A percentile compares a stretch with the other conserved stretches of the same genome.
phyloP scores from a whole-genome alignment of 139 green algal species.

The Eudorina sp. region DNA sequence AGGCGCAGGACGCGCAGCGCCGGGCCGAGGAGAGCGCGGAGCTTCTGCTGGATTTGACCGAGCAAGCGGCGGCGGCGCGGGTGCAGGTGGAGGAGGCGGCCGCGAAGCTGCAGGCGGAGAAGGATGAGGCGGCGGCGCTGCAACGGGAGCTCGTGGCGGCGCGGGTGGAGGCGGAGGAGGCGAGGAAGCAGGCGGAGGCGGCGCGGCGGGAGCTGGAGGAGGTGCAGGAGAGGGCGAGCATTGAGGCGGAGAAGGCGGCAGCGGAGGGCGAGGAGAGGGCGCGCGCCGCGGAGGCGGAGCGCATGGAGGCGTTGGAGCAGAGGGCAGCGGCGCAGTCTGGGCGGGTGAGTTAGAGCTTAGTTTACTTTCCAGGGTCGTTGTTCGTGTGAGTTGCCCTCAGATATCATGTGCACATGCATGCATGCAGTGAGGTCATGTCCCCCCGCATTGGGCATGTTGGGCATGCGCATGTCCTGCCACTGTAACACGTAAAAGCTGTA shows the following conservation, averaged over 20 bases:
- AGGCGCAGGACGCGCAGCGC: background rate
- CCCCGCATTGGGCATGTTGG: too few species aligned
- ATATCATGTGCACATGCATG: background rate
- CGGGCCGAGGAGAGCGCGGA: background rate
- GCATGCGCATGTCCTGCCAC: too few species aligned
- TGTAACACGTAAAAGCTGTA: too few species aligned
- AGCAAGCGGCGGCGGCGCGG: background rate
- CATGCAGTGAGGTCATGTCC: too few species aligned
- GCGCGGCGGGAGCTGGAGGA: background rate
- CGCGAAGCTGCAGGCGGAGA: background rate
- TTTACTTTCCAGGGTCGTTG: background rate
- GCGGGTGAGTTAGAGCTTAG: background rate
- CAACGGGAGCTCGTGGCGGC: background rate
- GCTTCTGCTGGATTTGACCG: background rate
- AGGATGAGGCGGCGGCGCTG: background rate
- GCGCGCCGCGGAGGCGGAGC: background rate
- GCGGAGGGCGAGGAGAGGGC: background rate
- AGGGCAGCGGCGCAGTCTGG: background rate
- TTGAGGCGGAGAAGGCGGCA: background rate
- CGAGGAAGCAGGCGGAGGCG: background rate
- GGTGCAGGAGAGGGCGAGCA: background rate
- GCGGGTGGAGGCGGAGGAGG: background rate
- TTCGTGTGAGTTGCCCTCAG: background rate
- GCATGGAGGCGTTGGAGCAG: background rate
- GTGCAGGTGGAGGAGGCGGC: background rate